Percentiles rank a stretch among this genome's conserved stretches.
phyloP scores from a whole-genome alignment of 331 rosid species.

The Rosa hybrid region DNA sequence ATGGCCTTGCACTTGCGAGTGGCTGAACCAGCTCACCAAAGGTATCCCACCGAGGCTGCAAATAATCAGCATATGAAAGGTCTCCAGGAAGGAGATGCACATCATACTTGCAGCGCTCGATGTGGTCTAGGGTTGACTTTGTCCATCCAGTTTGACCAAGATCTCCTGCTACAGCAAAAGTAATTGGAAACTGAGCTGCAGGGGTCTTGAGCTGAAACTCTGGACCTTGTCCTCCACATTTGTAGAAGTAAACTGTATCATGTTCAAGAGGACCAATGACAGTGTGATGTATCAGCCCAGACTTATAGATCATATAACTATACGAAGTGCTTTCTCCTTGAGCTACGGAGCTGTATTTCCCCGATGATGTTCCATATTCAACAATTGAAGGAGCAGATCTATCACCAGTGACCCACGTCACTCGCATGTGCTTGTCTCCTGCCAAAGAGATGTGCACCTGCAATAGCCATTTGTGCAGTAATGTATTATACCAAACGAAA shows the following conservation, averaged over 20 bases:
- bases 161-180: slow-evolving; percentile 87
- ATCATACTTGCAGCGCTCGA: slow-evolving; percentile 70
- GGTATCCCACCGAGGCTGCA: slow-evolving; percentile 75
- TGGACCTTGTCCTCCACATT: slow-evolving; percentile 79
- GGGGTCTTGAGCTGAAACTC: slow-evolving; percentile 86
- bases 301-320: slow-evolving; percentile 60
- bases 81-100: slow-evolving; percentile 87
- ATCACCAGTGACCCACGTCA: slow-evolving; percentile 74
- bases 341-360: slow-evolving; percentile 49
- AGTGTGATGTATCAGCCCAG: slow-evolving; percentile 88
- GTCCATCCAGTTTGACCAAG: slow-evolving; percentile 90
- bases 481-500: slow-evolving; percentile 11
- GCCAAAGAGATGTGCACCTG: slow-evolving; percentile 94
- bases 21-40: slow-evolving; percentile 92
- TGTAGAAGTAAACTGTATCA: slow-evolving; percentile 64
- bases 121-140: slow-evolving; percentile 77
- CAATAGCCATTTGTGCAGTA: slow-evolving; percentile 21
- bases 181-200: slow-evolving; percentile 77
- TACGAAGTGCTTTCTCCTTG: slow-evolving; percentile 85
- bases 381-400: slow-evolving; percentile 65
- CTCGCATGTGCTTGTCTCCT: slow-evolving; percentile 73
- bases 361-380: slow-evolving; percentile 77
- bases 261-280: slow-evolving; percentile 85
- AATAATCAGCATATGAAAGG: slow-evolving; percentile 77
- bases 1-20: slow-evolving; percentile 84